phyloP scores from a whole-genome alignment of 495 filamentous ascomycete species.

The Daldinia childiae region DNA sequence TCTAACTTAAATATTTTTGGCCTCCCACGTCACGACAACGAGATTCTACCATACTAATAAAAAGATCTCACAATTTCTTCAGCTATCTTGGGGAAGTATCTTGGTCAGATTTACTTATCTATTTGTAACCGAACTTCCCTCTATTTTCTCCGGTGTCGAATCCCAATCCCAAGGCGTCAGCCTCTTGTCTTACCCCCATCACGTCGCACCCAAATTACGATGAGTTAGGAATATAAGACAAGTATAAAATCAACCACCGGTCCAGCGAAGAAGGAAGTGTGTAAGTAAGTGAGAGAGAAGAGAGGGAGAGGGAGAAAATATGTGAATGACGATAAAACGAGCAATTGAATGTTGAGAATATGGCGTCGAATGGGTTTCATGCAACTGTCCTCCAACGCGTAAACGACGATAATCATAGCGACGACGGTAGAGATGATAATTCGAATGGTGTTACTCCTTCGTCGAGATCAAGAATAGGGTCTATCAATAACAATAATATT shows the following conservation, averaged over 20 bases:
- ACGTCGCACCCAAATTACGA: slow-evolving; percentile 33
- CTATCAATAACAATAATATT: slow-evolving; percentile 15
- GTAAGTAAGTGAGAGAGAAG: slow-evolving; percentile 4
- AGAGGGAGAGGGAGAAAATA: not conserved
- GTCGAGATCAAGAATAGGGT: slow-evolving; percentile 29
- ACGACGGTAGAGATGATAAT: slow-evolving; percentile 38
- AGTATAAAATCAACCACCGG: slow-evolving; percentile 20
- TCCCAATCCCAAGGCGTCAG: slow-evolving; percentile 5
- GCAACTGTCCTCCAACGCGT: slow-evolving; percentile 59
- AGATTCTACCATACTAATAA: not conserved
- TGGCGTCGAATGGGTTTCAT: slow-evolving; percentile 55
- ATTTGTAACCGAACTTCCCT: not conserved
- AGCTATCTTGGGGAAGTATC: not conserved
- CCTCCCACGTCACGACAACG: slow-evolving; percentile 19
- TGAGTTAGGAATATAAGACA: slow-evolving; percentile 38
- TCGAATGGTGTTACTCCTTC: slow-evolving; percentile 12
- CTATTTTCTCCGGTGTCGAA: slow-evolving; percentile 4
- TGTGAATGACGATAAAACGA: not conserved
- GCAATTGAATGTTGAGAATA: slow-evolving; percentile 30
- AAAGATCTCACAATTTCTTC: not conserved
- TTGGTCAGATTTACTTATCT: slow-evolving; percentile 1
- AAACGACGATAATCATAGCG: slow-evolving; percentile 52
- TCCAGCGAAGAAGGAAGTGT: slow-evolving; percentile 19
- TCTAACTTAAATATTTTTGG: slow-evolving; percentile 21
- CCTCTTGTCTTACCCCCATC: slow-evolving; percentile 14